phyloP scores from a whole-genome alignment of 2,329 filamentous ascomycete species.

The Thermothelomyces thermophilus region DNA sequence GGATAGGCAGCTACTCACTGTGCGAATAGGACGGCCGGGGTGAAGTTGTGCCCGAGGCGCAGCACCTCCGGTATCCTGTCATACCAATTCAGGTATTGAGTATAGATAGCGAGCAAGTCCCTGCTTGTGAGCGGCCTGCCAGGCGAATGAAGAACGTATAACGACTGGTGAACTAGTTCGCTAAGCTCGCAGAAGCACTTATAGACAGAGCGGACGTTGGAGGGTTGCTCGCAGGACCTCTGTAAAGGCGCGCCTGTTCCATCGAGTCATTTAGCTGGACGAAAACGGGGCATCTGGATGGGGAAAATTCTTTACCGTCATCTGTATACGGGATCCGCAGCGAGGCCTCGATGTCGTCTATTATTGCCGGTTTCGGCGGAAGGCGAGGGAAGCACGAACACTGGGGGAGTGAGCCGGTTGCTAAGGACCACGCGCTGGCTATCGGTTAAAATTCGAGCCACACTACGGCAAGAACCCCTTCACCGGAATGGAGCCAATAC shows the following conservation, averaged over 20 bases:
- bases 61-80: slow-evolving; percentile 58
- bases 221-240: slow-evolving; percentile 53
- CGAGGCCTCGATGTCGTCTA: slow-evolving; percentile 53
- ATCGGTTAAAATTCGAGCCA: slow-evolving; percentile 19
- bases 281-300: not conserved
- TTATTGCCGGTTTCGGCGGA: slow-evolving; percentile 53
- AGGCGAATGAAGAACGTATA: slow-evolving; percentile 67
- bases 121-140: slow-evolving; percentile 57
- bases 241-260: slow-evolving; percentile 49
- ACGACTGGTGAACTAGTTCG: slow-evolving; percentile 64
- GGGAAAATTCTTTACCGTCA: slow-evolving; percentile 40
- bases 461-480: not conserved
- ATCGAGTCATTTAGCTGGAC: slow-evolving; percentile 14
- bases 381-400: slow-evolving; percentile 51
- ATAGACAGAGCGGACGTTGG: slow-evolving; percentile 61
- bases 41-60: slow-evolving; percentile 60
- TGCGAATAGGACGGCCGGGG: slow-evolving; percentile 64
- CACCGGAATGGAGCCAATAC: not conserved
- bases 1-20: slow-evolving; percentile 56
- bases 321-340: slow-evolving; percentile 54
- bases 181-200: slow-evolving; percentile 66
- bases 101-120: slow-evolving; percentile 58
- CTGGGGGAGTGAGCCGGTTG: slow-evolving; percentile 55
- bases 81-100: slow-evolving; percentile 66
- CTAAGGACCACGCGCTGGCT: slow-evolving; percentile 58